Base-by-base conservation (phyloP, 1,139 yeast genomes). In the Petasospora rhodanensis region DNA sequence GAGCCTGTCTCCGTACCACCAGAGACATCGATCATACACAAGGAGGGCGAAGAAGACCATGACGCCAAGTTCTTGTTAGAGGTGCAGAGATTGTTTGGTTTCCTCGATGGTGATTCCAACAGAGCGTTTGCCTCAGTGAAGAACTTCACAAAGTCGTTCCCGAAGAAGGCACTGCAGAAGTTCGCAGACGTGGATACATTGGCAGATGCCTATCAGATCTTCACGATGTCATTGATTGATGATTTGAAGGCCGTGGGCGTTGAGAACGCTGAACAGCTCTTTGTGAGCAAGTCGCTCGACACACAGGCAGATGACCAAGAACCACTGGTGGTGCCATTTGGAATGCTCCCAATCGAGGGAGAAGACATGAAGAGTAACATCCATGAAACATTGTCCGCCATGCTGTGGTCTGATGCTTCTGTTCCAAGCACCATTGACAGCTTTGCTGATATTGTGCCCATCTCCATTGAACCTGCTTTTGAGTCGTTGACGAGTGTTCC, bases 61-160 rank as follows among this genome's bases (percentile, higher is more conserved):
- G 45, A 49, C 23, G 29, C 46, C 24, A 40, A 57, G 19, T 43
- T 55, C 17, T 41, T 56, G 16, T 37, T 58, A 23, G 76, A 70
- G 45, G 42, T 61, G 0, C 76, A 70, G 42, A 52, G 73, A 35
- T 31, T 63, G 12, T 55, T 69, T 40, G 73, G 67, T 1, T 68
- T 68, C 45, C 44, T 70, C 27, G 67, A 62, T 22, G 65, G 62
- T 5, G 51, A 46, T 13, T 61, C 74, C 0, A 31, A 48, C 4
- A 52, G 76, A 31, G 56, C 66, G 0, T 63, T 62, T 45, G 61
- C 71, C 0, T 60, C 68, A 1, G 51, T 63, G 10, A 51, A 53
- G 14, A 59, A 55, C 30, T 47, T 69, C n/a, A 50, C 59, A 1
- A 47, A 46, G 18, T 39, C 58, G 4, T 47, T 63, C 14, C 55